A percentile compares a stretch with the other conserved stretches of the same genome.
Evolutionary conservation across 257 asterid genomes (phyloP).

Genomic region (Fraxinus quadrangulata): DNA sequence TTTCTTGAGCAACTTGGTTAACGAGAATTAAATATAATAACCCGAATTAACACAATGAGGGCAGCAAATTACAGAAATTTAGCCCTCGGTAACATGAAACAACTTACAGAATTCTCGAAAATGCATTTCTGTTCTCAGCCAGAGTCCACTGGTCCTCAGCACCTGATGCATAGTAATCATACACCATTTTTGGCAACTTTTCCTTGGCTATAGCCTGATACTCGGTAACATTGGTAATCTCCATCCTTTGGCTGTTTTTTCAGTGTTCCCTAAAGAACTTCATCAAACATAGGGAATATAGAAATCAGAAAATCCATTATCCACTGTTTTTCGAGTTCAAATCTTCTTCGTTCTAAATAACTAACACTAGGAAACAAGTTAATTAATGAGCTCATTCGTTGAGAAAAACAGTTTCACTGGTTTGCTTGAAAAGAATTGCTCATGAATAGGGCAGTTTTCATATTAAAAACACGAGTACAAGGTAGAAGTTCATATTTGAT

Average conservation of each 20-base stretch:
- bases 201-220: constrained; percentile 57
- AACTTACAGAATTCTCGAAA: constrained; percentile 40
- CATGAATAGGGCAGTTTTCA: too few relatives aligned
- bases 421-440: neutral
- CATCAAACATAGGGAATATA: neutral
- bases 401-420: neutral
- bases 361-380: neutral
- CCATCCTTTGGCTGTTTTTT: constrained; percentile 41
- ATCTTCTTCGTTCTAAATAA: neutral
- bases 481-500: neutral
- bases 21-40: neutral
- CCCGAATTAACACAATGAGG: neutral
- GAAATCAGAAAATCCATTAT: constrained; percentile 22
- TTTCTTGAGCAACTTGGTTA: constrained; percentile 14
- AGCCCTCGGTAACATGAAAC: neutral
- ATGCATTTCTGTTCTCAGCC: constrained; percentile 40
- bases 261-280: constrained; percentile 30
- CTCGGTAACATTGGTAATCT: constrained; percentile 78
- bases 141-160: constrained; percentile 50
- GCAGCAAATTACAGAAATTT: neutral
- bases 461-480: neutral
- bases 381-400: neutral
- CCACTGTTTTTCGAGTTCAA: neutral
- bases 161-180: constrained; percentile 47
- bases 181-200: constrained; percentile 44